Base-by-base conservation (phyloP, 2,329 filamentous ascomycete genomes). In the Apiospora kogelbergensis region DNA sequence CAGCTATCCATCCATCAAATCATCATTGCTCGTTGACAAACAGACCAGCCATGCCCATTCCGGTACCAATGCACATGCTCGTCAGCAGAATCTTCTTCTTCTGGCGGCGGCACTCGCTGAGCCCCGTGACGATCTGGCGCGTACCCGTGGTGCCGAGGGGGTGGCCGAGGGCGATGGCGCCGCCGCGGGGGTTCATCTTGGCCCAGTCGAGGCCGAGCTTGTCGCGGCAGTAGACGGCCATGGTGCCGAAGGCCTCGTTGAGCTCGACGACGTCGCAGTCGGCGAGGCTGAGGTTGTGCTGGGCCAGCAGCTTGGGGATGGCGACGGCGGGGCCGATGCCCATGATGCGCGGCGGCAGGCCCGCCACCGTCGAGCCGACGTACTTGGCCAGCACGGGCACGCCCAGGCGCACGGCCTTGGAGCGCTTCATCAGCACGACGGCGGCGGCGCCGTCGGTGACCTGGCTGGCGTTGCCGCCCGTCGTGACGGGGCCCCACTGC, bases 181-280 rank as follows among this genome's bases (percentile, higher is more conserved):
- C 93, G 74, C 93, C 93, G 70, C 92, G 86, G 33, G 91, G 87
- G 83, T 96, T 96, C 86, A 96, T 88, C 88, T 94, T 95, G 76
- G 86, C 81, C 81, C 87, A 88, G 78, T 93, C 90, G 66, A 95
- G 83, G 73, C 88, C 88, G 66, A 96, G 86, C 73, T 84, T 89
- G 76, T 94, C 86, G 68, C 92, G 83, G 83, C 94, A 97, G 88
- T 98, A 98, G 40, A 98, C 95, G 1, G 94, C 95, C 96, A 98
- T 98, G 67, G 93, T 96, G 26, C 95, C 95, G 77, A 99, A 99
- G 1, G 96, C 96, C 87, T 99, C 96, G 84, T 99, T 99, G 78
- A 99, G 83, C 87, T 98, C 96, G 74, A 95, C 86, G 44, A 98
- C 87, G 78, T 99, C 96, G 71, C 96, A 88, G 75, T 98, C 96